These are phyloP conservation scores for Gamarada debralockiae DNA, from an alignment of 495 filamentous ascomycete species.

Conservation along the genomic window DNA sequence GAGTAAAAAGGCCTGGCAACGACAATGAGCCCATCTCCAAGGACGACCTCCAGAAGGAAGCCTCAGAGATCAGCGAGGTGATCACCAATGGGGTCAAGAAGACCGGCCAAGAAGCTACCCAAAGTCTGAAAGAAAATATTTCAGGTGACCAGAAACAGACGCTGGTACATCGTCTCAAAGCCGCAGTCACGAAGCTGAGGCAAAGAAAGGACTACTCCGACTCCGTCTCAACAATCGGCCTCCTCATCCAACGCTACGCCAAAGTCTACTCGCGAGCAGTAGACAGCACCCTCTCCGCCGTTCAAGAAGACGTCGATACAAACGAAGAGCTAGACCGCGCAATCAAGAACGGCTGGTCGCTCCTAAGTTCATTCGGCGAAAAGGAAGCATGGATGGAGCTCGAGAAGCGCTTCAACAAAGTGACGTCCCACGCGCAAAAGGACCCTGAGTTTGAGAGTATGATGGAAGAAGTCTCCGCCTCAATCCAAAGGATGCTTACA, in stretches of 20 bases:
- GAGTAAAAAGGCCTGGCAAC: conserved; percentile 51
- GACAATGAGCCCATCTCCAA: conserved; percentile 48
- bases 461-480: conserved; percentile 64
- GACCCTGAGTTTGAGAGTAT: conserved; percentile 82
- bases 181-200: conserved; percentile 69
- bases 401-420: conserved; percentile 58
- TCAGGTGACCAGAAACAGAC: conserved; percentile 67
- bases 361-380: conserved; percentile 77
- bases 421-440: conserved; percentile 68
- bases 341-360: conserved; percentile 68
- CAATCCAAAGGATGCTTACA: conserved; percentile 77
- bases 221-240: conserved; percentile 72
- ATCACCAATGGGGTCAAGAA: conserved; percentile 60
- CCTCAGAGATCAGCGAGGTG: conserved; percentile 56
- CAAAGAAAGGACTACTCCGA: conserved; percentile 77
- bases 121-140: conserved; percentile 65
- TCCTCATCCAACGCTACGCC: conserved; percentile 75
- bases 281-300: conserved; percentile 55
- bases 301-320: conserved; percentile 63
- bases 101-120: conserved; percentile 60
- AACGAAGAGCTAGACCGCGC: conserved; percentile 76
- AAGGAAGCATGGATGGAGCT: conserved; percentile 69
- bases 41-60: conserved; percentile 60
- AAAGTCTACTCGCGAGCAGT: conserved; percentile 69
- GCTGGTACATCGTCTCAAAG: conserved; percentile 69